Conservation (phyloP, 768 basidiomycete genomes). For the Butyriboletus loyo region DNA sequence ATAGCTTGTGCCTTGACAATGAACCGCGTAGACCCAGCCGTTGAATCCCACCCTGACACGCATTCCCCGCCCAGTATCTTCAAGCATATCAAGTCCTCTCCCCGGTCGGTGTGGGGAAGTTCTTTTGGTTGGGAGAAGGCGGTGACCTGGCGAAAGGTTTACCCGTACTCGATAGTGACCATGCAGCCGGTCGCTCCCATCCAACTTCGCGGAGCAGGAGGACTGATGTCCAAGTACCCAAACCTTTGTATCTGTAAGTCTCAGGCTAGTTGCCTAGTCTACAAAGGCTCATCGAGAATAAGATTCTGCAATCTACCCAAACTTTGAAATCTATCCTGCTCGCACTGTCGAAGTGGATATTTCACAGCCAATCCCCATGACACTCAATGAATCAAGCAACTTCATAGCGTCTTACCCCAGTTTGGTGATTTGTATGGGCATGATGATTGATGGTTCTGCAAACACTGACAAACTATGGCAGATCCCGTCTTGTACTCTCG, state of each 20-base stretch:
- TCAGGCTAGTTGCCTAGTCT: background rate
- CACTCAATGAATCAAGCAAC: background rate
- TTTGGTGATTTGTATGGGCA: constrained; percentile 35
- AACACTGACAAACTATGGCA: constrained; percentile 14
- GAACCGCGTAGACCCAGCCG: constrained; percentile 32
- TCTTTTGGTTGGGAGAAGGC: constrained; percentile 22
- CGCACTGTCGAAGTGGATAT: background rate
- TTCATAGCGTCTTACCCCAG: constrained; percentile 30
- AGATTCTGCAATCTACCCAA: constrained; percentile 43
- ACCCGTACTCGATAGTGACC: constrained; percentile 11
- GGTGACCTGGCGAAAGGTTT: constrained; percentile 15
- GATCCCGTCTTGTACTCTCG: constrained; percentile 42
- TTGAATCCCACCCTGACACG: constrained; percentile 34
- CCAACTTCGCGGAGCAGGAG: constrained; percentile 9
- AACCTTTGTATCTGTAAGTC: constrained; percentile 20
- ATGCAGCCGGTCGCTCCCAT: background rate
- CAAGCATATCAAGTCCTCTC: background rate
- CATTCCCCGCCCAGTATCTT: constrained; percentile 23
- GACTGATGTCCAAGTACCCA: constrained; percentile 12
- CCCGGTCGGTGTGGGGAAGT: constrained; percentile 7
- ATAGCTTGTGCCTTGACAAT: background rate
- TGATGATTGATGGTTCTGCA: background rate
- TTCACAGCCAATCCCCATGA: background rate
- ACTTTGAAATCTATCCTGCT: constrained; percentile 40
- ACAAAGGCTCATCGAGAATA: constrained; percentile 2